Percentiles rank a stretch among this genome's conserved stretches.
phyloP scores from a whole-genome alignment of 1,284 basidiomycete species.

The Earliella scabrosa region DNA sequence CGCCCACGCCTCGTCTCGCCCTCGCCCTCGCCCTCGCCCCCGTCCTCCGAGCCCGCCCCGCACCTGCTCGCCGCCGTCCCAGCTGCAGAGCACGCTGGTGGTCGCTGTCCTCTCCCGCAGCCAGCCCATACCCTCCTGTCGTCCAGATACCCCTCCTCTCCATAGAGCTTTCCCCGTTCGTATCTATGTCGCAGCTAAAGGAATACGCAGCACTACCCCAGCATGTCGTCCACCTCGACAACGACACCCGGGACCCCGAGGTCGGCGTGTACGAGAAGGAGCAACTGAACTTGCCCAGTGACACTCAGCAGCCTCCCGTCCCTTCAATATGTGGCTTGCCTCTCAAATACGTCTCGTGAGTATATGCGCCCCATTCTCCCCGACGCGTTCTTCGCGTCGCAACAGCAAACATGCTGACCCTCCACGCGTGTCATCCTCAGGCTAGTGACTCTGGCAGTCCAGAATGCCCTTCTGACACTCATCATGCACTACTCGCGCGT shows the following conservation, averaged over 20 bases:
- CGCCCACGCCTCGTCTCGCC: slow-evolving; percentile 10
- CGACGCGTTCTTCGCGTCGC: slow-evolving; percentile 13
- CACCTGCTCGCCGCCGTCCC: slow-evolving; percentile 16
- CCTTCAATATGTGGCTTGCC: slow-evolving; percentile 73
- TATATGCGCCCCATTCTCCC: slow-evolving; percentile 28
- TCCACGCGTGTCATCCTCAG: slow-evolving; percentile 42
- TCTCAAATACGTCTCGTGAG: slow-evolving; percentile 82
- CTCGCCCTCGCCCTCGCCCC: slow-evolving; percentile 2
- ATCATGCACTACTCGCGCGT: slow-evolving; percentile 96
- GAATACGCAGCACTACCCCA: slow-evolving; percentile 32
- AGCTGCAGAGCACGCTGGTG: slow-evolving; percentile 37
- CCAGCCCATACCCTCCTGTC: slow-evolving; percentile 20
- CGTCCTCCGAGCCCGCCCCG: neutral
- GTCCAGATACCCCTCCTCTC: slow-evolving; percentile 27
- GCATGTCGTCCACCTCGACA: slow-evolving; percentile 30
- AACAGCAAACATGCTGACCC: neutral
- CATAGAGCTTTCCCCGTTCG: slow-evolving; percentile 22
- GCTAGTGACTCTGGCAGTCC: slow-evolving; percentile 89
- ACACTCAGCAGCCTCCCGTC: slow-evolving; percentile 38
- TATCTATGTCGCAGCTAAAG: slow-evolving; percentile 38
- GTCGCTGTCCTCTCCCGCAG: slow-evolving; percentile 6
- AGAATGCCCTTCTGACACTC: slow-evolving; percentile 89
- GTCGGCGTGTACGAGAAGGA: slow-evolving; percentile 45
- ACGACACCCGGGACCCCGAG: slow-evolving; percentile 37
- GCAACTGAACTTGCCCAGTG: slow-evolving; percentile 47